Base-by-base conservation (phyloP, 2,329 filamentous ascomycete species). In the Akanthomyces muscarius region DNA sequence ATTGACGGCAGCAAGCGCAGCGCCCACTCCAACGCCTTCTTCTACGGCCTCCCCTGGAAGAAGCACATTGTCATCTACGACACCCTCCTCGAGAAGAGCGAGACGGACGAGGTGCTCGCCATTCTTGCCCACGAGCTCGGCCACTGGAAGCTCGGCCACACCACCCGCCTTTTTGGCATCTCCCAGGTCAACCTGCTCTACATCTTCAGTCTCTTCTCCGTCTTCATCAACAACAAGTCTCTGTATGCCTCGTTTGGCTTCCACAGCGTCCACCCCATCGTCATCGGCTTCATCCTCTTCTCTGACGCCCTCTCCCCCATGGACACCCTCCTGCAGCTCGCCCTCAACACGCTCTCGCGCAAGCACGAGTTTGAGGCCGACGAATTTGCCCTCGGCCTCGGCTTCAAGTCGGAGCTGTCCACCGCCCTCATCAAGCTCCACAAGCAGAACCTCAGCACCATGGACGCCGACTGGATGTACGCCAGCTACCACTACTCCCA, bases 51-150 rank as follows among this genome's bases (percentile, higher is more conserved):
- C 62, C 95, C 95, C 48, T 99, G 94, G 93, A 97, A 97, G 85
- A 98, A 98, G 85, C 96, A 98, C 81, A 99, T 99, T 80, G 95
- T 99, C 72, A 96, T 99, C 73, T 99, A 97, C 75, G 95, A 99
- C 74, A 99, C 96, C 5, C 80, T 99, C 66, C 92, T 99, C 66
- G 94, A 97, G 78, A 97, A 98, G 85, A 95, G 90, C 75, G 87
- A 93, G 66, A 88, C 90, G 4, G 85, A 95, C 72, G 95, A 99
- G 77, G 93, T 99, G 47, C 91, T 97, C 64, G 94, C 95, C 68
- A 93, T 99, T 60, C 81, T 99, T 61, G 93, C 92, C 42, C 95
- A 99, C 75, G 95, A 99, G 78, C 85, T 99, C 54, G 95, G 95
- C 58, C 95, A 99, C 81, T 99, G 95, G 95, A 94, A 89, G 71